A percentile compares a stretch with the other conserved stretches of the same genome.
Conservation (phyloP, 768 basidiomycete species). For the Lentinula edodes region DNA sequence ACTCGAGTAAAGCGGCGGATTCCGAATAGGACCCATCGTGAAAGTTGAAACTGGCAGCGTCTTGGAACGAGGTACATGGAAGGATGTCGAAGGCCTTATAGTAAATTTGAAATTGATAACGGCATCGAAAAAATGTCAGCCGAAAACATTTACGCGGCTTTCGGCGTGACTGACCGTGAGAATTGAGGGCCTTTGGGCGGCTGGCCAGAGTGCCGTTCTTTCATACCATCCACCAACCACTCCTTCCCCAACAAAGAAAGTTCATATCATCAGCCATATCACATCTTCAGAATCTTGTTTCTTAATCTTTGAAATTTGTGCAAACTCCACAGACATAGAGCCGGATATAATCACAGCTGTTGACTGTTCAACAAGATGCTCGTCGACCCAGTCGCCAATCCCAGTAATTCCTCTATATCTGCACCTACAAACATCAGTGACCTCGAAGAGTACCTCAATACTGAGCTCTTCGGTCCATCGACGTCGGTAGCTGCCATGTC, state of each 20-base stretch:
- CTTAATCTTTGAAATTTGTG: background rate
- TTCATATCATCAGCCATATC: background rate
- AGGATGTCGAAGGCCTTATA: background rate
- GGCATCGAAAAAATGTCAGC: background rate
- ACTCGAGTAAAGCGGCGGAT: background rate
- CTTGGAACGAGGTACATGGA: background rate
- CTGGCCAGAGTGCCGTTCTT: background rate
- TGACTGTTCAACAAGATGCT: background rate
- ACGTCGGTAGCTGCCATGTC: background rate
- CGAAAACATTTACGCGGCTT: background rate
- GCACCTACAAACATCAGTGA: background rate
- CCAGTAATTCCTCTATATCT: background rate
- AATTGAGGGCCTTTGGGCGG: background rate
- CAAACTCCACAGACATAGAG: background rate
- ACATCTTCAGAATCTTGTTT: background rate
- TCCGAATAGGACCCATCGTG: no score
- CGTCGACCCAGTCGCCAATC: background rate
- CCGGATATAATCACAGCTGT: background rate
- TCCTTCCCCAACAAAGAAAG: background rate
- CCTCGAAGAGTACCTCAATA: constrained; percentile 4
- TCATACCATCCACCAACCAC: background rate
- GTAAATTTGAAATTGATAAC: background rate
- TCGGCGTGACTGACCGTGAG: background rate
- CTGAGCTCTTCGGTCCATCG: constrained; percentile 1
- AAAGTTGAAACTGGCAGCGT: background rate